Percentiles rank a stretch among this genome's conserved stretches.
phyloP scores from a whole-genome alignment of 2,329 filamentous ascomycete genomes.

The Aspergillus tanneri region DNA sequence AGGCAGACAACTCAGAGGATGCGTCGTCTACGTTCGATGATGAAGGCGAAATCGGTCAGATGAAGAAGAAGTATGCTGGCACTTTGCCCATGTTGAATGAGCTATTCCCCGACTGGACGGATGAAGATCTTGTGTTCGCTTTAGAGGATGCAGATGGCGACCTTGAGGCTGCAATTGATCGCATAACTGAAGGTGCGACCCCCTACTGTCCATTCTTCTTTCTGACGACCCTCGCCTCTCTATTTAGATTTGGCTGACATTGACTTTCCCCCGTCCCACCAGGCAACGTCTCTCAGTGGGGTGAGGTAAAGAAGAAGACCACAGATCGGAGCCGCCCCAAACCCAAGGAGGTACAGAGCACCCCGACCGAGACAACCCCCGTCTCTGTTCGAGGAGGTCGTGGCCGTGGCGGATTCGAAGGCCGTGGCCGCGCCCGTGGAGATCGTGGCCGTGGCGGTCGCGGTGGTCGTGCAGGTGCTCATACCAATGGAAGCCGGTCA shows the following conservation, averaged over 20 bases:
- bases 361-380: constrained; percentile 35
- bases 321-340: constrained; percentile 48
- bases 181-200: constrained; percentile 50
- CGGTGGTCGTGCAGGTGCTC: constrained; percentile 45
- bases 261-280: constrained; percentile 8
- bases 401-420: constrained; percentile 49
- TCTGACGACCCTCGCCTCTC: constrained; percentile 1
- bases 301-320: constrained; percentile 54
- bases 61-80: constrained; percentile 83
- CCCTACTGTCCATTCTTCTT: constrained; percentile 2
- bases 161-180: constrained; percentile 50
- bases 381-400: constrained; percentile 42
- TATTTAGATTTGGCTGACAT: constrained; percentile 8
- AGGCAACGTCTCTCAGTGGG: constrained; percentile 55
- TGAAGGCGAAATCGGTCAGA: constrained; percentile 83
- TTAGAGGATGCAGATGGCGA: constrained; percentile 69
- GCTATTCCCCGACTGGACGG: constrained; percentile 93
- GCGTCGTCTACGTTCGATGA: constrained; percentile 64
- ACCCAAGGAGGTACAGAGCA: constrained; percentile 44
- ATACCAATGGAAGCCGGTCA: constrained; percentile 45
- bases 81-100: constrained; percentile 83
- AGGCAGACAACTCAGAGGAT: constrained; percentile 68
- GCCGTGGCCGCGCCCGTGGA: constrained; percentile 48
- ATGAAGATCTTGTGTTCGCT: constrained; percentile 90
- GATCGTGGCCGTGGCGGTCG: constrained; percentile 50